Evolutionary conservation across 2,329 filamentous ascomycete genomes (phyloP), one percentile per base, ranked within the genome.

Genomic region (Fusarium siculi): DNA sequence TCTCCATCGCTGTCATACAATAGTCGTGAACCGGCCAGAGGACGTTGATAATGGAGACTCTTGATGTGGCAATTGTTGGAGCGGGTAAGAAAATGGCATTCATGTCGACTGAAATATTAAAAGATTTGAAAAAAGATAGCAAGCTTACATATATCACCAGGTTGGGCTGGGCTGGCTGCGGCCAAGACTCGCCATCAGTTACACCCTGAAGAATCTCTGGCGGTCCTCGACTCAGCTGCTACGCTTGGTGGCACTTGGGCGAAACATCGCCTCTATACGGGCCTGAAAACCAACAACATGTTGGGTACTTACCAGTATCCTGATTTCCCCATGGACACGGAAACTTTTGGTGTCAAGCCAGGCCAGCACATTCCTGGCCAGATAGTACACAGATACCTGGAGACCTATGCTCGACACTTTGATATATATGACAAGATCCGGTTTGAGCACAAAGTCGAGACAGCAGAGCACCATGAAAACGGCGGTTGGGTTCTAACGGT

Each of bases 231-330:
- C 52, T 81, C 85, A 9, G 84, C 85, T 16, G 79, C 84, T 18
- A 87, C 88, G 0, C 76, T 91, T 9, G 93, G 93, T 2, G 93
- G 93, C 8, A 90, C 90, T 21, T 95, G 93, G 93, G 88, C 90
- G 14, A 84, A 89, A 63, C 84, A 92, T 42, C 87, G 92, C 3
- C 81, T 94, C 2, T 92, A 95, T 78, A 88, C 90, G 0, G 90
- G 89, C 3, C 85, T 96, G 54, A 92, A 90, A 76, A 91, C 89
- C 59, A 95, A 96, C 81, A 95, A 95, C 76, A 87, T 93, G 79
- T 80, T 91, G 16, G 92, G 93, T 6, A 92, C 89, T 1, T 93
- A 91, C 74, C 92, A 95, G 79, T 94, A 89, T 76, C 89, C 90
- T 1, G 93, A 94, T 75, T 93, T 93, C 67, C 91, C 92, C 23